Base-by-base conservation (phyloP, 768 basidiomycete species). In the Lenzites betulinus region DNA sequence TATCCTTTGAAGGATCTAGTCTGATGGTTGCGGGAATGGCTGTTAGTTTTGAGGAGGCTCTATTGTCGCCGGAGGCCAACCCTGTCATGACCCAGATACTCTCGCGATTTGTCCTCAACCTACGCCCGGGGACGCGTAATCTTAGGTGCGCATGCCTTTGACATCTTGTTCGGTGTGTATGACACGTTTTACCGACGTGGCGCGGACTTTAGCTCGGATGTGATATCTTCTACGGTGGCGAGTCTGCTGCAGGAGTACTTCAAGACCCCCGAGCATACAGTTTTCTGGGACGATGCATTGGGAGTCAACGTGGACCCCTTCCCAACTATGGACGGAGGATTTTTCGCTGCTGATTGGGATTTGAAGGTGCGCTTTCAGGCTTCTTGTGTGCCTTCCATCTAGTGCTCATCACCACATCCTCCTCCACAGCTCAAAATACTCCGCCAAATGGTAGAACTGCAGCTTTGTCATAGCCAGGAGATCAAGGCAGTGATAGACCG, bases 61-160 rank as follows among this genome's bases (percentile, higher is more conserved):
- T 94, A 67, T 75, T 92, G 74, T 81, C 83, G 66, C 81, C 78
- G 67, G 90, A 85, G 74, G 84, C 87, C 57, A 86, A 91, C 73
- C 79, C 83, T 60, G 81, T 93, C 67, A 79, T 94, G 64, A 87
- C 85, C 44, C 82, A 84, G 70, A 78, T 93, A 67, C 84, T 94
- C 22, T 79, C 80, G 59, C 83, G 86, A 60, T 93, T 94, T 72
- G 82, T 94, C 67, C 79, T 87, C 67, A 93, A 92, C 74, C 83
- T 94, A 67, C 85, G 86, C 70, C 91, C 92, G 20, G 88, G 88
- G 74, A 89, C 91, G 86, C 89, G 91, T 88, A 92, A 92, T 80
- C 81, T 92, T 75, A 90, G 88, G 91, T 90, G 76, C 76, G 85
- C 72, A 74, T 75, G 73, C 73, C 71, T 74, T 74, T 60, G 49